These are phyloP conservation scores for Peziza echinospora DNA, from an alignment of 495 filamentous ascomycete genomes.

Conservation along the genomic window DNA sequence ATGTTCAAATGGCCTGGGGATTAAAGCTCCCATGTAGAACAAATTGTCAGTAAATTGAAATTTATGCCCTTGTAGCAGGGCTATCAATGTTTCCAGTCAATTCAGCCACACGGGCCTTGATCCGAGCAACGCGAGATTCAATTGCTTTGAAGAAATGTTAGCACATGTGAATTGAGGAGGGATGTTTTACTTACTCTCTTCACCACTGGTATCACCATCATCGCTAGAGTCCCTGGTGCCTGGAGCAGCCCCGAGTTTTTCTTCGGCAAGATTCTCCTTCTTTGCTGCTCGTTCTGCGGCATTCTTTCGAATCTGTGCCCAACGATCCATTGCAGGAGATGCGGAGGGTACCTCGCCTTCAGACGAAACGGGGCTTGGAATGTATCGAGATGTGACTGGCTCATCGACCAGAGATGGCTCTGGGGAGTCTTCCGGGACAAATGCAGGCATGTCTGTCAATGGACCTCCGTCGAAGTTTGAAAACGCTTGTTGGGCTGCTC, in stretches of 20 bases:
- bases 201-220: slow-evolving; percentile 73
- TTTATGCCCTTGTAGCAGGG: not conserved
- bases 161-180: not conserved
- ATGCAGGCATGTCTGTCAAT: slow-evolving; percentile 65
- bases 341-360: slow-evolving; percentile 14
- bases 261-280: slow-evolving; percentile 13
- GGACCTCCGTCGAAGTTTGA: slow-evolving; percentile 81
- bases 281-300: slow-evolving; percentile 64
- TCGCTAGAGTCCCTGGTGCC: slow-evolving; percentile 25
- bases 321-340: slow-evolving; percentile 42
- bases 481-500: slow-evolving; percentile 48
- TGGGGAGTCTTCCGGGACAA: slow-evolving; percentile 45
- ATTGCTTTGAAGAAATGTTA: slow-evolving; percentile 37
- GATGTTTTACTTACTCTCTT: slow-evolving; percentile 61
- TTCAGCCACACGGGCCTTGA: slow-evolving; percentile 91
- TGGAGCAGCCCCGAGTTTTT: slow-evolving; percentile 3
- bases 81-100: slow-evolving; percentile 67
- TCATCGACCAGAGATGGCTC: slow-evolving; percentile 11
- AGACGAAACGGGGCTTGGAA: slow-evolving; percentile 4
- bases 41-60: no score
- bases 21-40: no score
- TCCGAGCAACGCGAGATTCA: slow-evolving; percentile 85
- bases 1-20: not conserved
- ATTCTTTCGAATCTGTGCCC: slow-evolving; percentile 90
- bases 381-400: not conserved